Conservation (phyloP, 805 yeast species). For the Candida ponderosae region DNA sequence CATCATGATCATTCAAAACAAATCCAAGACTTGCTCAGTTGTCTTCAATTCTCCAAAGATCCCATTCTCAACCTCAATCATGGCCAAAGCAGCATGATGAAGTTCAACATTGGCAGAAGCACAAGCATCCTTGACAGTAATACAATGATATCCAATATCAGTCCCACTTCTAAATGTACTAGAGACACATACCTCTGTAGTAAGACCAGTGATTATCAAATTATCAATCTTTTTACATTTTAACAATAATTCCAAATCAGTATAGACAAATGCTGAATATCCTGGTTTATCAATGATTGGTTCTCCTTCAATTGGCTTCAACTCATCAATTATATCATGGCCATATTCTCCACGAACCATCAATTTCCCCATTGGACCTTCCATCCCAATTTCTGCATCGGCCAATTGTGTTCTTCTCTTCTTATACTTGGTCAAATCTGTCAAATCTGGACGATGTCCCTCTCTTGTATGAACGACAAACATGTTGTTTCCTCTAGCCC, state of each 20-base stretch:
- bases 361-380: conserved; percentile 24
- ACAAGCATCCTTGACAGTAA: too few species aligned
- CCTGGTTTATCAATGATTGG: conserved; percentile 25
- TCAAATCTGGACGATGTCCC: conserved; percentile 21
- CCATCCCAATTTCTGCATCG: conserved; percentile 20
- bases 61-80: too few species aligned
- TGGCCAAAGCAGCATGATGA: too few species aligned
- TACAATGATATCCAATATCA: conserved; percentile 24
- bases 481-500: conserved; percentile 20
- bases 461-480: conserved; percentile 24
- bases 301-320: conserved; percentile 19
- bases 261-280: conserved; percentile 24
- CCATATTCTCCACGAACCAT: conserved; percentile 24
- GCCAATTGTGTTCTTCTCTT: conserved; percentile 17
- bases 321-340: conserved; percentile 23
- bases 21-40: too few species aligned
- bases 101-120: too few species aligned
- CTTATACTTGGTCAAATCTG: conserved; percentile 22
- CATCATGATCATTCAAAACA: too few species aligned
- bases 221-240: conserved; percentile 22
- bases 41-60: too few species aligned
- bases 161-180: conserved; percentile 25
- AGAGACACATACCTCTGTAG: conserved; percentile 26
- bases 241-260: conserved; percentile 20
- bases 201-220: conserved; percentile 22